phyloP scores from a whole-genome alignment of 2,329 filamentous ascomycete genomes.

The Capronia coronata region DNA sequence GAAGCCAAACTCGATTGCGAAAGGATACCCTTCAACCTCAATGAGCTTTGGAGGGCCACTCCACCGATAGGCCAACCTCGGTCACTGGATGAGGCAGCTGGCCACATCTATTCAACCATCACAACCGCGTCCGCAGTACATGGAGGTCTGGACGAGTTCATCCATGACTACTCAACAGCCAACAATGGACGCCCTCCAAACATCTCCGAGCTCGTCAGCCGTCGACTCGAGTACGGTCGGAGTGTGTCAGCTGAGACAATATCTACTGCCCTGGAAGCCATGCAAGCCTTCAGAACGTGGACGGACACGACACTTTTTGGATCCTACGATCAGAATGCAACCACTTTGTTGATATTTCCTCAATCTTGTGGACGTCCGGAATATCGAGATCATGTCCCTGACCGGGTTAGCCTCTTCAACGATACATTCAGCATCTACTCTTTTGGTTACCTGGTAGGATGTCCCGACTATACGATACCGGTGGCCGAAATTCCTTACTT shows the following conservation, averaged over 20 bases:
- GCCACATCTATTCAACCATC: constrained; percentile 19
- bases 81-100: constrained; percentile 21
- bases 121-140: constrained; percentile 42
- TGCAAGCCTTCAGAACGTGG: constrained; percentile 46
- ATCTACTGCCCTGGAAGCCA: constrained; percentile 44
- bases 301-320: constrained; percentile 23
- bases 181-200: constrained; percentile 34
- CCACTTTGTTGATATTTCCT: constrained; percentile 23
- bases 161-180: constrained; percentile 27
- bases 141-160: constrained; percentile 41
- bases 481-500: constrained; percentile 37
- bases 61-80: constrained; percentile 16
- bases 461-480: constrained; percentile 41
- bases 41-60: constrained; percentile 31
- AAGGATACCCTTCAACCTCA: constrained; percentile 30
- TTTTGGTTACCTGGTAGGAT: constrained; percentile 31
- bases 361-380: constrained; percentile 21
- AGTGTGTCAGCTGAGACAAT: constrained; percentile 36
- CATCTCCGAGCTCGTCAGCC: constrained; percentile 45
- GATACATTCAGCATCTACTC: constrained; percentile 42
- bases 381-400: constrained; percentile 22
- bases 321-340: constrained; percentile 23
- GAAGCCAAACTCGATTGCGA: constrained; percentile 29
- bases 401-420: constrained; percentile 33
- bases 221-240: constrained; percentile 45